Base-by-base conservation (phyloP, 108 stramenopile species). In the Skeletonema potamos region DNA sequence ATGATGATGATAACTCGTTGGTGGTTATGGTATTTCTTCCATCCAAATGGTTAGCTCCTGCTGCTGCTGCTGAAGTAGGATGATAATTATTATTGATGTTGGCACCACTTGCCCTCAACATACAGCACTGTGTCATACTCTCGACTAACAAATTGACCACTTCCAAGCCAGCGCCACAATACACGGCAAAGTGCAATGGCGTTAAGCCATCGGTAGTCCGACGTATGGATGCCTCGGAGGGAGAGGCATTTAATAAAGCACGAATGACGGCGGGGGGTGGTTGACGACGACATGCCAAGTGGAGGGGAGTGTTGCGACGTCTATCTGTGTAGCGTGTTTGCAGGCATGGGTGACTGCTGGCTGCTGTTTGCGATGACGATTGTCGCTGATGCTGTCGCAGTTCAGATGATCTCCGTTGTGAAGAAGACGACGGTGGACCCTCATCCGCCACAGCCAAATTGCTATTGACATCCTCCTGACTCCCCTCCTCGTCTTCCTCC, bases 241-340 rank as follows among this genome's bases (percentile, higher is more conserved):
- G 82, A 37, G 65, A 41, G 36, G 69, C 77, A 41, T 77, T 62
- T 32, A 85, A 33, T 12, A 85, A 17, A 1, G 85, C 79, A 28
- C 59, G 60, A 18, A 85, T 46, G 1, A 85, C 85, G 0, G 33
- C 24, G 3, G 79, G 57, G 1, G 85, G 85, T 20, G 85, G 85
- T 46, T 85, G 85, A 43, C 85, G 77, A 28, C 85, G 82, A 58
- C 85, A 85, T 43, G 76, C 73, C 29, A 85, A 29, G 30, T 85
- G 85, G 34, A 85, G 85, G 58, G 85, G 79, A 6, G 79, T 85
- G 60, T 85, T 85, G 39, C 68, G 62, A 24, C 84, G 72, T 44
- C 77, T 64, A 66, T 85, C 84, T 17, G 66, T 26, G 54, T 82
- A 82, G 10, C 68, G 24, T 29, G 68, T 66, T 66, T 79, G 79